Conservation (phyloP, 2,329 filamentous ascomycete genomes). For the Cadophora sp. region DNA sequence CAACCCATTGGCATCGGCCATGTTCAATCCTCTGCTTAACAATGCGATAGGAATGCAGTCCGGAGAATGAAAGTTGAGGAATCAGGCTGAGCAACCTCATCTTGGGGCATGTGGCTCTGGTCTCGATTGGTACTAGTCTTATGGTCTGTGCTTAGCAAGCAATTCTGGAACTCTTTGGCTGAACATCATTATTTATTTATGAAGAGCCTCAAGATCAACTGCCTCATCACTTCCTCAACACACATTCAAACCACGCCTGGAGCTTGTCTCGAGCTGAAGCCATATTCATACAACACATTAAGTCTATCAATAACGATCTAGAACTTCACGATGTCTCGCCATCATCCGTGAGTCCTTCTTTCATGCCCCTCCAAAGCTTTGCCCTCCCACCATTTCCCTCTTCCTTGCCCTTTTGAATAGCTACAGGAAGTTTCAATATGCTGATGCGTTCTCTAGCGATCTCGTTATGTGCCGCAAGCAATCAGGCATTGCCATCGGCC, state of each 20-base stretch:
- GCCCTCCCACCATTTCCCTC: neutral
- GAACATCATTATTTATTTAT: neutral
- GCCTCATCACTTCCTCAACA: conserved; percentile 1
- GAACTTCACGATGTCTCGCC: conserved; percentile 43
- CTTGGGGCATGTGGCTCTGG: neutral
- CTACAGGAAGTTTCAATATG: conserved; percentile 22
- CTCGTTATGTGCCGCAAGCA: conserved; percentile 99
- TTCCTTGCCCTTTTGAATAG: neutral
- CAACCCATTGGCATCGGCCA: conserved; percentile 39
- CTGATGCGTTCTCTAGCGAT: conserved; percentile 63
- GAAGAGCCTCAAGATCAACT: neutral
- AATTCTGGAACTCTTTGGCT: conserved; percentile 22
- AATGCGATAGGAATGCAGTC: conserved; percentile 1
- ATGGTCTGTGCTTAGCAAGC: conserved; percentile 33
- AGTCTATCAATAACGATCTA: conserved; percentile 6
- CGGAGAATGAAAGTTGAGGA: neutral
- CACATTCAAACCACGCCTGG: conserved; percentile 1
- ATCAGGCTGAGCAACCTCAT: conserved; percentile 23
- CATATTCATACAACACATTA: neutral
- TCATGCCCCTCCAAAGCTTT: conserved; percentile 21
- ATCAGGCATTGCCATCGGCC: conserved; percentile 95
- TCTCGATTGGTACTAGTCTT: conserved; percentile 13
- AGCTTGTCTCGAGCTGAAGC: conserved; percentile 15
- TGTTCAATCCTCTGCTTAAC: conserved; percentile 23
- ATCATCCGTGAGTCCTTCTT: conserved; percentile 70